Base-by-base conservation (phyloP, 129 eudicot genomes). In the Lactuca saligna region DNA sequence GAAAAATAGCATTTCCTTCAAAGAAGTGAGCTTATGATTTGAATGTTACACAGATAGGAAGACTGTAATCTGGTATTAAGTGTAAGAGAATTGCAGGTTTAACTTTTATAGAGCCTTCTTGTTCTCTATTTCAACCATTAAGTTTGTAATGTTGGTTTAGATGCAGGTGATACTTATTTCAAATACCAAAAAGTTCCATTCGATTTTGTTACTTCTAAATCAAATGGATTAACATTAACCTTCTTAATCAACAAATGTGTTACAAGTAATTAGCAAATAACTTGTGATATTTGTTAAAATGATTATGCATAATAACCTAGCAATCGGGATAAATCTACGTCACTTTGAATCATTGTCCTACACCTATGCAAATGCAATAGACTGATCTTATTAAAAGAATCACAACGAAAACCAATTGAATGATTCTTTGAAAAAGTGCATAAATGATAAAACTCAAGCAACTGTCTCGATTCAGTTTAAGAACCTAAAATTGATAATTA, bases 291-390 rank as follows among this genome's bases (percentile, higher is more conserved):
- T 49, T 53, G 7, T 66, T 14, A 31, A 20, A 48, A 5, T 3
- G 31, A 51, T 33, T 66, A 51, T 66, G 32, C 25, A 10, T 50
- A 66, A 42, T 50, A 34, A 32, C 61, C n/a, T 51, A 33, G 34
- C 41, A 66, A 66, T 61, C 50, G 15, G 50, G 50, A 61, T 37
- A 13, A 8, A 8, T n/a, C 66, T 61, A 61, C 32, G 31, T 37
- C 32, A 15, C 32, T 37, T 61, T 50, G 8, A n/a, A 37, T 61
- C 32, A 37, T 38, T 8, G 13, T 34, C 25, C 31, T 8, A 61
- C 41, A 61, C 41, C 6, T 29, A 12, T 3, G 8, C 66, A 61
- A 61, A 12, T 3, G 8, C 66, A 61, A 61, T 33, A 59, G 66
- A 61, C 31, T 54, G 48, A 54, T 20, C 72, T 51, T 17, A 9